Conservation (phyloP, 169 alveolate species). For the Plasmodium cynomolgi region DNA sequence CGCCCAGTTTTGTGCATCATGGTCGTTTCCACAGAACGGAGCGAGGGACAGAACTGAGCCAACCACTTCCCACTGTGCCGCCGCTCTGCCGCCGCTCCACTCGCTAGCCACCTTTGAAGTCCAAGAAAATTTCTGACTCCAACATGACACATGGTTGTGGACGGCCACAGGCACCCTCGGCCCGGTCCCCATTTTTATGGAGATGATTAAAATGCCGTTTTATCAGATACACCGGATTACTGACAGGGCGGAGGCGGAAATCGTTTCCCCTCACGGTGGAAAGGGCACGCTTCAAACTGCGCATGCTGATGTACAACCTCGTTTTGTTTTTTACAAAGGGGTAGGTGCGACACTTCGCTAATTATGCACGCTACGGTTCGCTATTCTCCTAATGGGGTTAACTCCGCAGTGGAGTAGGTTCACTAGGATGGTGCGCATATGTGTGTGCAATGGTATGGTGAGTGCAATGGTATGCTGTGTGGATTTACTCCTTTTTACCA, state of each 20-base stretch:
- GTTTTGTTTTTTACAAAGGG: not conserved
- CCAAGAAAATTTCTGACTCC: constrained; percentile 61
- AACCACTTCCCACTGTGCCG: no score
- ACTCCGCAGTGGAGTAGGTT: not conserved
- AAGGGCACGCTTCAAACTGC: not conserved
- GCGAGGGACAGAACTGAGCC: no score
- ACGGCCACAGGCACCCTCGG: not conserved
- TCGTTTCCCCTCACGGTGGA: not conserved
- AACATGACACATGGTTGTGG: constrained; percentile 11
- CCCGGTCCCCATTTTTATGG: not conserved
- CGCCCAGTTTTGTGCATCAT: not conserved
- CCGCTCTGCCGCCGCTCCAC: not conserved
- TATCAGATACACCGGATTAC: not conserved
- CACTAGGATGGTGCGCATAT: not conserved
- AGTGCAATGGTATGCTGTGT: not conserved
- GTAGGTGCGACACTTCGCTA: not conserved
- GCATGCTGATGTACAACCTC: not conserved
- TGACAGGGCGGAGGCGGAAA: not conserved
- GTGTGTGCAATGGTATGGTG: not conserved
- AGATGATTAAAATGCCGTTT: not conserved
- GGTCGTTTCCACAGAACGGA: not conserved
- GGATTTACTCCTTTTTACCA: not conserved
- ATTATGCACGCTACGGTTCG: not conserved
- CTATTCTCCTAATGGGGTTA: not conserved
- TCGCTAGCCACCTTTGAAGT: constrained; percentile 26